A percentile compares a stretch with the other conserved stretches of the same genome.
phyloP scores from a whole-genome alignment of 2,329 filamentous ascomycete genomes.

The Boeremia exigua region DNA sequence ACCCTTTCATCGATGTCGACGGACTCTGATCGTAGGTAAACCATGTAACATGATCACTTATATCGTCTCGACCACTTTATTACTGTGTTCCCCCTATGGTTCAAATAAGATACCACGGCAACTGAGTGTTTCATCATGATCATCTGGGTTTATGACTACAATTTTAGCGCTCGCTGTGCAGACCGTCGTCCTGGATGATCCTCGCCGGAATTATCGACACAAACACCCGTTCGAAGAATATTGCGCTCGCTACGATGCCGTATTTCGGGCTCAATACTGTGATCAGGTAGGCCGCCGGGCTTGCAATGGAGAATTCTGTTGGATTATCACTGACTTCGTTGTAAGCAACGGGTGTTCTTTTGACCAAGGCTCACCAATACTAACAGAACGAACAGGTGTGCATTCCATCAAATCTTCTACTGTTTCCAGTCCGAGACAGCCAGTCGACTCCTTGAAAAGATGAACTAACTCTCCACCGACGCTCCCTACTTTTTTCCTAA shows the following conservation, averaged over 20 bases:
- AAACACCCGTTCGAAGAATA: slow-evolving; percentile 74
- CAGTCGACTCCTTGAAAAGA: slow-evolving; percentile 69
- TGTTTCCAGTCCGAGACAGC: slow-evolving; percentile 70
- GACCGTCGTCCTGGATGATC: slow-evolving; percentile 69
- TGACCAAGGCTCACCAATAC: neutral
- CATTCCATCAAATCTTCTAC: slow-evolving; percentile 76
- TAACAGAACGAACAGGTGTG: slow-evolving; percentile 55
- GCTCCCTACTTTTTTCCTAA: slow-evolving; percentile 68
- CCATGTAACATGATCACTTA: slow-evolving; percentile 74
- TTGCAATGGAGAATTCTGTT: slow-evolving; percentile 63
- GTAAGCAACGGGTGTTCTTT: slow-evolving; percentile 38
- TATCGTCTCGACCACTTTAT: slow-evolving; percentile 68
- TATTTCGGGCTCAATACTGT: slow-evolving; percentile 79
- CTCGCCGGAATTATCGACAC: slow-evolving; percentile 80
- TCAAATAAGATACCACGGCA: slow-evolving; percentile 58
- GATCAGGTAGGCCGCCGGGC: slow-evolving; percentile 72
- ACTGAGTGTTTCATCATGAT: slow-evolving; percentile 77
- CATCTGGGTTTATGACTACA: slow-evolving; percentile 84
- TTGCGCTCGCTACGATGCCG: slow-evolving; percentile 75
- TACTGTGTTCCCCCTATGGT: slow-evolving; percentile 67
- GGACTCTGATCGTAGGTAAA: slow-evolving; percentile 75
- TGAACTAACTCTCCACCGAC: slow-evolving; percentile 70
- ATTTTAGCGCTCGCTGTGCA: slow-evolving; percentile 71
- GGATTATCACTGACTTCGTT: slow-evolving; percentile 65
- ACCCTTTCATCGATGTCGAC: slow-evolving; percentile 75